phyloP scores from a whole-genome alignment of 805 yeast species.

The Hanseniaspora nectarophila region DNA sequence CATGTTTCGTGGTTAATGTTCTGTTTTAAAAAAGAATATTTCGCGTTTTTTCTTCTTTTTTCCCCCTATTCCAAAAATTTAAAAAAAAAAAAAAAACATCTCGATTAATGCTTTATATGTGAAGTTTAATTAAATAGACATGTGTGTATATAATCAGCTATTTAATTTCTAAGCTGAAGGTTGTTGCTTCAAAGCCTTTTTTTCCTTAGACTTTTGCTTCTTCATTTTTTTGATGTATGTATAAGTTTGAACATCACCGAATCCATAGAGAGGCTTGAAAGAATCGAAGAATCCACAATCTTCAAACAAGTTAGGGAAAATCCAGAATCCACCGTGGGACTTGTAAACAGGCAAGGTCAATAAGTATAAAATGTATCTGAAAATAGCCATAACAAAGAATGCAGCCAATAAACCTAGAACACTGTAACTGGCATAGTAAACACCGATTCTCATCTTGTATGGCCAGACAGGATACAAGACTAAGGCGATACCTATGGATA shows the following conservation, averaged over 20 bases:
- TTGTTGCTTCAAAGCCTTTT: conserved; percentile 17
- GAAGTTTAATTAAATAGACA: too few relatives aligned
- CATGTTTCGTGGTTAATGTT: too few relatives aligned
- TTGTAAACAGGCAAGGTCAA: conserved; percentile 26
- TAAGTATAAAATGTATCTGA: conserved; percentile 58
- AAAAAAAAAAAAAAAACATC: too few relatives aligned
- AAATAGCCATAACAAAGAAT: conserved; percentile 66
- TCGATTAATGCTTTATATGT: too few relatives aligned
- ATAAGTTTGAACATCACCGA: conserved; percentile 43
- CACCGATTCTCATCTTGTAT: conserved; percentile 69
- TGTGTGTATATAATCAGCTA: neutral
- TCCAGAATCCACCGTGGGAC: conserved; percentile 68
- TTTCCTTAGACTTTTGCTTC: conserved; percentile 24
- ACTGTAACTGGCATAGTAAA: conserved; percentile 78
- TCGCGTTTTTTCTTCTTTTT: too few relatives aligned
- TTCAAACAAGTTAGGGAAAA: conserved; percentile 89
- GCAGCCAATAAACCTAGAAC: conserved; percentile 59
- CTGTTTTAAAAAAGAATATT: too few relatives aligned
- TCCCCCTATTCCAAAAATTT: too few relatives aligned
- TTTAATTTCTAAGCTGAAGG: too few relatives aligned
- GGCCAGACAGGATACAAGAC: conserved; percentile 94
- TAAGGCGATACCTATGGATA: conserved; percentile 36
- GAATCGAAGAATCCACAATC: conserved; percentile 91
- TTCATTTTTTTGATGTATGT: conserved; percentile 26
- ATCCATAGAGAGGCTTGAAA: conserved; percentile 79